Base-by-base conservation (phyloP, 441 rosid species). In the Capsella rubella region DNA sequence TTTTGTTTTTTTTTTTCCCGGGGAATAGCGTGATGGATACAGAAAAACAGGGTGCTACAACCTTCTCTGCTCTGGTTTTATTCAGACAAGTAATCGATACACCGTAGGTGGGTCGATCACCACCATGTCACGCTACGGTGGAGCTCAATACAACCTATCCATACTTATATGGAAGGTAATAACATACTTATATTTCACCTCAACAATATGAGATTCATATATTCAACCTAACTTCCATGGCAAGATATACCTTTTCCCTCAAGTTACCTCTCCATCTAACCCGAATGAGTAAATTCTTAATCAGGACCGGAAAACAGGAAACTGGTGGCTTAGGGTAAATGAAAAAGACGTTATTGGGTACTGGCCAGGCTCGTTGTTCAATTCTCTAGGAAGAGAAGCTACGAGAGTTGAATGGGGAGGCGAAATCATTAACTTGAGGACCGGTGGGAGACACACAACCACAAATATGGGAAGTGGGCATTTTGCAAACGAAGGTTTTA, bases 381-480 rank as follows among this genome's bases (percentile, higher is more conserved):
- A 82, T 9, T 79, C 85, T 64, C 67, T 86, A 49, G 71, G 81
- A 4, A 77, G 56, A 32, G 82, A 78, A 37, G 87, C 88, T 27
- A 71, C 86, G 0, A 76, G 68, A 75, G 80, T 84, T 16, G 72
- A 80, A 64, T 86, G 87, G 86, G 87, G 87, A 74, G 87, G 87
- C 1, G 90, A 86, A 67, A 75, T 86, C 2, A 69, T 82, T n/a
- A 81, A 86, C 82, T 67, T 51, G 2, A 69, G 43, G 47, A 52
- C 70, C 0, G 79, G 66, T 8, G 85, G 84, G 3, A 68, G 72
- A 55, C 86, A 84, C 81, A 81, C 90, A 16, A 43, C 82, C 7
- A 86, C 90, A 0, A 83, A 86, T 55, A 86, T 86, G 90, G 90
- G 87, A 28, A 84, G 87, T 55, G 84, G 89, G 1, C 81, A 73